phyloP scores from a whole-genome alignment of 306 rosid species.

The Prunus salicina region DNA sequence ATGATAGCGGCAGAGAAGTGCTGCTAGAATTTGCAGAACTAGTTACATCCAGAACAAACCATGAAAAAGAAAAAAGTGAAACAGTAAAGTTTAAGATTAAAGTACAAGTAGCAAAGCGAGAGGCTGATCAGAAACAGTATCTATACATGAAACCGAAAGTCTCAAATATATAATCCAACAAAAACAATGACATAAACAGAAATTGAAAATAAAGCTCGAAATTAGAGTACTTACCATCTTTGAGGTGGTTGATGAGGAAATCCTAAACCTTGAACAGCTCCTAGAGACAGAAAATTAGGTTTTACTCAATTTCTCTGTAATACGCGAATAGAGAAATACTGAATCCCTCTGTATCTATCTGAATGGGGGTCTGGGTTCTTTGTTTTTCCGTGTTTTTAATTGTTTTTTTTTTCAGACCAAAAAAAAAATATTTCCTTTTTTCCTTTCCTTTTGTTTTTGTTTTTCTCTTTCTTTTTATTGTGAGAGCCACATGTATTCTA shows the following conservation, averaged over 20 bases:
- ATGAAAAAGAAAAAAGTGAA: background rate
- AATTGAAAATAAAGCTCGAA: background rate
- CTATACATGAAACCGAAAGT: background rate
- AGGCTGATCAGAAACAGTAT: background rate
- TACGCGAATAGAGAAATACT: background rate
- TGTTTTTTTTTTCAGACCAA: background rate
- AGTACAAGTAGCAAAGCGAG: background rate
- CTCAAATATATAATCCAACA: background rate
- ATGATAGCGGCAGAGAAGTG: background rate
- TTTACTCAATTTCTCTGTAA: slow-evolving; percentile 8
- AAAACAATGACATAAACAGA: background rate
- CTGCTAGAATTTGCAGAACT: background rate
- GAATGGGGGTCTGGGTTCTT: background rate
- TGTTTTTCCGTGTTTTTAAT: background rate
- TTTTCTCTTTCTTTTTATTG: background rate
- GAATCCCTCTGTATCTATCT: background rate
- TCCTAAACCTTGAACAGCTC: background rate
- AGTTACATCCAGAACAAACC: slow-evolving; percentile 1
- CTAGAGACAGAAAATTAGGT: slow-evolving; percentile 24
- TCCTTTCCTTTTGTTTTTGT: background rate
- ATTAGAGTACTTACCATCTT: slow-evolving; percentile 27
- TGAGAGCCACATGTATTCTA: too few relatives aligned
- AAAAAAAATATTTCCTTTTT: background rate
- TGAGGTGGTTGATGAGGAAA: background rate
- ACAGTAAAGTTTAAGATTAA: background rate